A percentile compares a stretch with the other conserved stretches of the same genome.
phyloP scores from a whole-genome alignment of 768 basidiomycete species.

The Daedaleopsis nitida region DNA sequence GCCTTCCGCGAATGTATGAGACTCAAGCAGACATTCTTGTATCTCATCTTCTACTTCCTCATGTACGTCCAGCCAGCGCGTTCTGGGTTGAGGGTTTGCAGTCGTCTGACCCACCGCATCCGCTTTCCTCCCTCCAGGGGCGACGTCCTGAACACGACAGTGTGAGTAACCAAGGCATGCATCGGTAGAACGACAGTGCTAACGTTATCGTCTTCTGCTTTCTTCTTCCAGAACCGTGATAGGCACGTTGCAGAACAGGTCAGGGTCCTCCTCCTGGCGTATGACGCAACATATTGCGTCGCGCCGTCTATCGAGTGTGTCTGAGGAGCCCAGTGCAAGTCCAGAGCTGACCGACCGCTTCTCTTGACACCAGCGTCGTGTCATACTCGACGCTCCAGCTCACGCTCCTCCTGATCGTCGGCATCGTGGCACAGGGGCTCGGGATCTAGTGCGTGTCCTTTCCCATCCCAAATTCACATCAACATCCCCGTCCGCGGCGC shows the following conservation, averaged over 20 bases:
- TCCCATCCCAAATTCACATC: neutral
- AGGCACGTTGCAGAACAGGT: conserved; percentile 73
- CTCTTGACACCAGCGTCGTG: conserved; percentile 50
- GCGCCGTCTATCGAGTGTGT: neutral
- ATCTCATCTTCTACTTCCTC: conserved; percentile 75
- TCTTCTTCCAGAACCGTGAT: conserved; percentile 58
- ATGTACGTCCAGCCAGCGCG: conserved; percentile 48
- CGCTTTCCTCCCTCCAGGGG: conserved; percentile 45
- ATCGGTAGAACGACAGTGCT: neutral
- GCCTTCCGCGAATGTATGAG: conserved; percentile 66
- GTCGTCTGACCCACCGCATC: neutral
- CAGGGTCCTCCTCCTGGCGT: neutral
- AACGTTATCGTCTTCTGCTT: neutral
- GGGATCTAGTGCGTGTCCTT: conserved; percentile 61
- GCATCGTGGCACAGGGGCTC: conserved; percentile 61
- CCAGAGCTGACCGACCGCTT: neutral
- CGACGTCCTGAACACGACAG: conserved; percentile 74
- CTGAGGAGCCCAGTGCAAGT: neutral
- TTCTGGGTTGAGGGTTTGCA: neutral
- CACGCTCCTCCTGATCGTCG: conserved; percentile 66
- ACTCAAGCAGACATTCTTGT: conserved; percentile 73
- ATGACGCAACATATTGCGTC: neutral
- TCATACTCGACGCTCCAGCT: conserved; percentile 73
- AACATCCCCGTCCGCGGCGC: neutral
- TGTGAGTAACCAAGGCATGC: conserved; percentile 41